Base-by-base conservation (phyloP, 2,329 filamentous ascomycete species). In the Aspergillus nomiae region DNA sequence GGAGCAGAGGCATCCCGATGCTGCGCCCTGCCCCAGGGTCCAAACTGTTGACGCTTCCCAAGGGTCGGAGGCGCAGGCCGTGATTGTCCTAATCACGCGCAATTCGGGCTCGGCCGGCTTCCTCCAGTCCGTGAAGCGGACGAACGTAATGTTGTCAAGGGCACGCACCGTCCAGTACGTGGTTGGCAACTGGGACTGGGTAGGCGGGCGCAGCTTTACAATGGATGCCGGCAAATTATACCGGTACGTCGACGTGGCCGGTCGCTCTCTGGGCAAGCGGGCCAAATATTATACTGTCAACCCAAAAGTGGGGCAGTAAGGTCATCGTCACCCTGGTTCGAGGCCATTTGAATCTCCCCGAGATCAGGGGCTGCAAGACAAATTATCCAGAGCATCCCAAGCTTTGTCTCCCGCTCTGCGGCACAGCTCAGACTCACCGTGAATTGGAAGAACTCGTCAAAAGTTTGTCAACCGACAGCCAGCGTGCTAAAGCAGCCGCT, bases 401-500 rank as follows among this genome's bases (percentile, higher is more conserved):
- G 57, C 77, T 90, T 7, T 88, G 86, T 65, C 81, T 90, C 11
- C 82, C 83, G 61, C 79, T 87, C 21, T 88, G 86, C 62, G 86
- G 86, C 12, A 85, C 87, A 74, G 81, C 83, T 16, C 84, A 87
- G 65, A 82, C 85, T 2, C 76, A 81, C 41, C 77, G 83, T 28
- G 75, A 84, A 73, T 65, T 85, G 76, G 67, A 85, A 78, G 69
- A 80, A 69, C 64, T 79, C 68, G 75, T 88, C 71, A 76, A 84
- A 62, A 75, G 80, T 3, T 77, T 89, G 11, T 81, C 87, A 12
- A 75, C 82, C 7, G 76, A 83, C 55, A 83, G 83, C 19, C 79
- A 87, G 51, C 82, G 86, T 65, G 88, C 88, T 56, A 88, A 88
- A 76, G 87, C 87, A 19, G 86, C 89, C 56, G 86, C 87, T 1